Evolutionary conservation across 768 basidiomycete genomes (phyloP).

Genomic region (Suillus decipiens): DNA sequence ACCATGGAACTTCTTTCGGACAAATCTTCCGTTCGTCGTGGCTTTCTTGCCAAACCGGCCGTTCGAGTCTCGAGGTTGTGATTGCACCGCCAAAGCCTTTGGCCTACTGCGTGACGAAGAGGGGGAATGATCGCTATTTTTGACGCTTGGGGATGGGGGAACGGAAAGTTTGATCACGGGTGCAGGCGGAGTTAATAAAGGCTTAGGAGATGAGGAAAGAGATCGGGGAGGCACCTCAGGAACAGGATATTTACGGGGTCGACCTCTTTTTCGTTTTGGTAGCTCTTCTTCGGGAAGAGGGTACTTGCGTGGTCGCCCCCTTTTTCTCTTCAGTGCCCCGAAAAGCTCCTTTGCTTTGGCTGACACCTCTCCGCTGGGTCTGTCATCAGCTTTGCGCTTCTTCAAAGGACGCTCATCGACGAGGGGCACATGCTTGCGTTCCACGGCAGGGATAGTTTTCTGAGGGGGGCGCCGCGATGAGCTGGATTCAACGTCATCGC

Average conservation of each 20-base stretch:
- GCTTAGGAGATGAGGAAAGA: constrained; percentile 16
- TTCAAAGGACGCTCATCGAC: constrained; percentile 47
- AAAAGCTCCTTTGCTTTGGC: constrained; percentile 36
- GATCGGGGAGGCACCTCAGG: constrained; percentile 13
- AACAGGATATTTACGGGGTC: constrained; percentile 33
- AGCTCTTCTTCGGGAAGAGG: constrained; percentile 29
- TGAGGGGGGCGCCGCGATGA: constrained; percentile 51
- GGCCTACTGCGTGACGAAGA: constrained; percentile 35
- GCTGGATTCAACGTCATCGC: constrained; percentile 42
- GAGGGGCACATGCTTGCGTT: constrained; percentile 54
- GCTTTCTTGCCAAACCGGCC: constrained; percentile 70
- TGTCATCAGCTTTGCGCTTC: constrained; percentile 47
- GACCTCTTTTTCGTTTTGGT: constrained; percentile 38
- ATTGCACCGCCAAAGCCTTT: constrained; percentile 45
- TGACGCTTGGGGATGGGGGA: constrained; percentile 22
- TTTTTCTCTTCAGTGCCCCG: constrained; percentile 32
- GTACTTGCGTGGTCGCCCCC: constrained; percentile 37
- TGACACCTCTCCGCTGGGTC: constrained; percentile 32
- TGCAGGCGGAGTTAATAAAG: constrained; percentile 12
- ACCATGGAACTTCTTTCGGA: constrained; percentile 35
- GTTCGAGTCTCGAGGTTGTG: constrained; percentile 63
- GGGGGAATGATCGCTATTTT: constrained; percentile 25
- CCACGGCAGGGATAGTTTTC: constrained; percentile 50
- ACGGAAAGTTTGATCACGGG: constrained; percentile 16
- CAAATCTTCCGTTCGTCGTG: constrained; percentile 45